phyloP scores from a whole-genome alignment of 1,284 basidiomycete species.

The Exobasidium rhododendri region DNA sequence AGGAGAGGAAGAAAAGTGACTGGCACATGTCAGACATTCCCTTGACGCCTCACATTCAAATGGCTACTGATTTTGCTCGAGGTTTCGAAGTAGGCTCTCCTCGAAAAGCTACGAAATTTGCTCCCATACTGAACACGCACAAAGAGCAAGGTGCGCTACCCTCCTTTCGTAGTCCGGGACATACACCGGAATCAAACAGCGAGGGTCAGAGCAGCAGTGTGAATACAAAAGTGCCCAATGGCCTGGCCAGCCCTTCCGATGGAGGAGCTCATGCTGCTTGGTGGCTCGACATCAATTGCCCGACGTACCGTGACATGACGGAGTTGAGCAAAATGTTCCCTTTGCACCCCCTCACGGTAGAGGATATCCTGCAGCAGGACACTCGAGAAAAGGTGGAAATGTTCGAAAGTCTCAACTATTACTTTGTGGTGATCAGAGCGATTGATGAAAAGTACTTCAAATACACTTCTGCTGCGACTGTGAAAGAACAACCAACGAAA shows the following conservation, averaged over 20 bases:
- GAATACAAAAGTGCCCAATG: background rate
- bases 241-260: background rate
- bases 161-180: background rate
- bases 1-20: conserved; percentile 23
- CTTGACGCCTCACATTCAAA: conserved; percentile 35
- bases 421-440: conserved; percentile 84
- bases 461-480: conserved; percentile 56
- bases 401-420: conserved; percentile 85
- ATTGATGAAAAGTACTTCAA: conserved; percentile 67
- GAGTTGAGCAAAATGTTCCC: conserved; percentile 81
- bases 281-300: conserved; percentile 90
- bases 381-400: conserved; percentile 87
- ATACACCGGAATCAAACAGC: background rate
- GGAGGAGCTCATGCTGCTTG: conserved; percentile 59
- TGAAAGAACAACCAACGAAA: background rate
- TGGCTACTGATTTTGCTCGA: conserved; percentile 23
- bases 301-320: conserved; percentile 83
- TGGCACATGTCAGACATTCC: conserved; percentile 50
- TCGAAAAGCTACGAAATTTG: background rate
- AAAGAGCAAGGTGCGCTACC: background rate
- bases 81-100: conserved; percentile 25
- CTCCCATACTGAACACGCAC: background rate
- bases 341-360: conserved; percentile 86
- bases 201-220: background rate
- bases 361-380: conserved; percentile 93